phyloP scores from a whole-genome alignment of 139 green algal species.

The Trebouxia sp. region DNA sequence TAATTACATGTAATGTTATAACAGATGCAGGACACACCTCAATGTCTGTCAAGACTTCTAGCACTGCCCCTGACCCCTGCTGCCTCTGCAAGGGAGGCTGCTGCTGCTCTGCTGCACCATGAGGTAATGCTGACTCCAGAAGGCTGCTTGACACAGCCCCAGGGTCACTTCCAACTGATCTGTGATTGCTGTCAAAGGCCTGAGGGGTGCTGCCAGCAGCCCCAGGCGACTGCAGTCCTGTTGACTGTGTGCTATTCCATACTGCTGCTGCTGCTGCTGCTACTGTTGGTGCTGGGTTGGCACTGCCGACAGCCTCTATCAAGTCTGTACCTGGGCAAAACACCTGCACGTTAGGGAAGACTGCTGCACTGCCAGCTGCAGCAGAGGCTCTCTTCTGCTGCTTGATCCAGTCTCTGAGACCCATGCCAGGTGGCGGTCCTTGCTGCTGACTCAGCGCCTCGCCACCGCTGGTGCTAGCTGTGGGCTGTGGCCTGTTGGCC shows the following conservation, averaged over 20 bases:
- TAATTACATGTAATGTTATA: too few relatives aligned
- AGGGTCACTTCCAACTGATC: too few relatives aligned
- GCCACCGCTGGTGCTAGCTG: neutral
- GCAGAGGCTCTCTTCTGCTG: neutral
- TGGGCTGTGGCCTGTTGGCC: too few relatives aligned
- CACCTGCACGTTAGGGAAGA: conserved; percentile 1
- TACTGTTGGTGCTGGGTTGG: neutral
- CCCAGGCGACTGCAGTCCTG: neutral
- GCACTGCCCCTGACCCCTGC: neutral
- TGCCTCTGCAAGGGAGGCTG: neutral
- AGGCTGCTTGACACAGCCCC: too few relatives aligned
- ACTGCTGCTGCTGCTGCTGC: neutral
- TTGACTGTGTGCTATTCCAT: too few relatives aligned
- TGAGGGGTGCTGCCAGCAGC: neutral
- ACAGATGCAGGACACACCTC: too few relatives aligned
- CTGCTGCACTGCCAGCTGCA: neutral
- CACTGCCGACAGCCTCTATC: neutral
- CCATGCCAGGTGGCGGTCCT: conserved; percentile 1
- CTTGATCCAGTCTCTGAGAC: conserved; percentile 8
- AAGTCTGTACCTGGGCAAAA: neutral
- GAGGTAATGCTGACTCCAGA: too few relatives aligned
- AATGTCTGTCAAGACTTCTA: conserved; percentile 14
- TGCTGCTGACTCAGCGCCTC: neutral
- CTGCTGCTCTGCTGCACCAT: too few relatives aligned
- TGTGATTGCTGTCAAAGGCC: neutral